Evolutionary conservation across 2,329 filamentous ascomycete genomes (phyloP).

Genomic region (Cladophialophora exuberans): DNA sequence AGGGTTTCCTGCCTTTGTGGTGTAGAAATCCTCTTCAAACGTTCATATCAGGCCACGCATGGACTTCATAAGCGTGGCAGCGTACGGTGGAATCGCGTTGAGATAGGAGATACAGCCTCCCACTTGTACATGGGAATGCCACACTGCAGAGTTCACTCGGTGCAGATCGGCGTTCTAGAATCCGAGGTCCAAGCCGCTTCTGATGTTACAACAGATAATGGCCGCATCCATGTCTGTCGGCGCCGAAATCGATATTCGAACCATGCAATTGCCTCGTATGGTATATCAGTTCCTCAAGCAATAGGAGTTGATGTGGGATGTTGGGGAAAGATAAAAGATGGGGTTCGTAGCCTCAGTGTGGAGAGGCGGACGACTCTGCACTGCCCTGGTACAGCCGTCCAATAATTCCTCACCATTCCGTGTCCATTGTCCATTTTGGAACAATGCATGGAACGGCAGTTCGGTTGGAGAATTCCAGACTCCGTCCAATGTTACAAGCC

Average conservation of each 20-base stretch:
- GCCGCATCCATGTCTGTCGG: background rate
- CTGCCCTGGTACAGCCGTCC: background rate
- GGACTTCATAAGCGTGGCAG: background rate
- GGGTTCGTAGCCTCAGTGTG: slow-evolving; percentile 12
- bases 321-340: slow-evolving; percentile 9
- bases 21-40: background rate
- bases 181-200: background rate
- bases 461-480: slow-evolving; percentile 20
- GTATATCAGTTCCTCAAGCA: too few species aligned
- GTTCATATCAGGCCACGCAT: background rate
- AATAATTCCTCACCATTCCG: slow-evolving; percentile 14
- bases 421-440: slow-evolving; percentile 27
- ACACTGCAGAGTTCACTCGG: background rate
- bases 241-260: background rate
- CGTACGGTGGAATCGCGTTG: background rate
- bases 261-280: slow-evolving; percentile 9
- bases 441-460: slow-evolving; percentile 28
- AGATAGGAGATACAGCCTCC: slow-evolving; percentile 9
- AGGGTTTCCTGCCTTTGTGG: background rate
- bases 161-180: background rate
- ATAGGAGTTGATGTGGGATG: background rate
- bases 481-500: slow-evolving; percentile 5
- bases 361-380: slow-evolving; percentile 17
- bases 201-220: background rate
- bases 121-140: slow-evolving; percentile 1